These are phyloP conservation scores for Phalaenopsis hybrid DNA, from an alignment of 116 monocot species.

Conservation along the genomic window DNA sequence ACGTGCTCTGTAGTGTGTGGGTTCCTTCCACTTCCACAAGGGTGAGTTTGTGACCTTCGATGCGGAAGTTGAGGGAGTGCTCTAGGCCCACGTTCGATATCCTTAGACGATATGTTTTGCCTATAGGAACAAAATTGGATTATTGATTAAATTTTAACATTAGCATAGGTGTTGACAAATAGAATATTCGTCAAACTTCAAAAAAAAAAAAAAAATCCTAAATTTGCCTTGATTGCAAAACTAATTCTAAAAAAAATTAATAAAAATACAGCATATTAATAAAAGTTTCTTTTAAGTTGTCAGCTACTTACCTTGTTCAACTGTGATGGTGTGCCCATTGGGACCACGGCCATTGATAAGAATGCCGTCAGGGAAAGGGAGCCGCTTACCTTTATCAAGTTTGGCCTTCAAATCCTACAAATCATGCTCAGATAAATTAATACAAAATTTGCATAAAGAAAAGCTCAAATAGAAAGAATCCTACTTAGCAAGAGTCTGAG, in stretches of 20 bases:
- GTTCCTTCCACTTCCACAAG: slow-evolving; percentile 87
- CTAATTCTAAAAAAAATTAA: no score
- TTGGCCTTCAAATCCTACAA: slow-evolving; percentile 37
- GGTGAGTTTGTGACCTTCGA: slow-evolving; percentile 58
- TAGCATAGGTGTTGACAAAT: no score
- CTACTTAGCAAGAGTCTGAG: no score
- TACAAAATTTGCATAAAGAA: no score
- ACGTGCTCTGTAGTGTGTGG: slow-evolving; percentile 65
- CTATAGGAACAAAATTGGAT: slow-evolving; percentile 13
- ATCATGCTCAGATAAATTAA: not conserved
- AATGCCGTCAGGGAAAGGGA: slow-evolving; percentile 56
- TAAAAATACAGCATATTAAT: no score
- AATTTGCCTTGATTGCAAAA: no score
- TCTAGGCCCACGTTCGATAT: slow-evolving; percentile 85
- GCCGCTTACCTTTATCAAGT: slow-evolving; percentile 57
- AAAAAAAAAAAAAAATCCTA: no score
- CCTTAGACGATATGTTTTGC: slow-evolving; percentile 77
- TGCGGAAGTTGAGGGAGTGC: slow-evolving; percentile 68
- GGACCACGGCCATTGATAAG: slow-evolving; percentile 79
- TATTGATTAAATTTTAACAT: no score
- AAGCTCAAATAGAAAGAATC: no score
- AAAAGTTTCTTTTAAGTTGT: no score
- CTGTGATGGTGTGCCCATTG: slow-evolving; percentile 39
- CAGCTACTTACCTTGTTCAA: slow-evolving; percentile 40
- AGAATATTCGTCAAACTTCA: no score